Evolutionary conservation across 148 eudicot genomes (phyloP).

Genomic region (Rhododendron ovatum): DNA sequence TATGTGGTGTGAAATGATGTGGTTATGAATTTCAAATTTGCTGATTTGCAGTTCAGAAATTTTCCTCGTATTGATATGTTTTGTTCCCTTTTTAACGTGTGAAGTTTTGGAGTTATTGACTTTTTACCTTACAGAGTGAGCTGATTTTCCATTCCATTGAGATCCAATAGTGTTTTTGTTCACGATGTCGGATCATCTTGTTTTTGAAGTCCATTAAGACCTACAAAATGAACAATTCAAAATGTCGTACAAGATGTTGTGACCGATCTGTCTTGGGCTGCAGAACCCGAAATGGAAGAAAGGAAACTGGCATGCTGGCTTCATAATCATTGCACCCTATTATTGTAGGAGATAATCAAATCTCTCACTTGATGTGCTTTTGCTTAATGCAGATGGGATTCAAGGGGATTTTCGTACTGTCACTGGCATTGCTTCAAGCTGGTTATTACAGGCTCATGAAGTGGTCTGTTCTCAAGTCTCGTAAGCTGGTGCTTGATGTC

Average conservation of each 20-base stretch:
- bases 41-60: background rate
- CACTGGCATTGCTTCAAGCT: constrained; percentile 90
- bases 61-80: background rate
- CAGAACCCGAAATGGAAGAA: constrained; percentile 99
- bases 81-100: background rate
- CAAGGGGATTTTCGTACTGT: constrained; percentile 94
- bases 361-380: background rate
- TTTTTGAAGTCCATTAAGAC: background rate
- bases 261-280: constrained; percentile 88
- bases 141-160: background rate
- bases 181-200: background rate
- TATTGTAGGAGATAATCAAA: background rate
- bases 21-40: background rate
- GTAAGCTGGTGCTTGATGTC: constrained; percentile 84
- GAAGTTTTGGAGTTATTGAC: background rate
- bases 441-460: constrained; percentile 90
- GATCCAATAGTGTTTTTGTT: background rate
- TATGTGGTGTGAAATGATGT: background rate
- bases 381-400: constrained; percentile 79
- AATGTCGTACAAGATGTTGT: constrained; percentile 22
- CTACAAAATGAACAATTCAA: background rate
- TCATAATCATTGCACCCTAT: background rate
- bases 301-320: constrained; percentile 64
- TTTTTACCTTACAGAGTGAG: background rate
- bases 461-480: constrained; percentile 95